Evolutionary conservation across 306 rosid species (phyloP), one percentile per base, ranked within the genome.

Genomic region (Vachellia collinsii): DNA sequence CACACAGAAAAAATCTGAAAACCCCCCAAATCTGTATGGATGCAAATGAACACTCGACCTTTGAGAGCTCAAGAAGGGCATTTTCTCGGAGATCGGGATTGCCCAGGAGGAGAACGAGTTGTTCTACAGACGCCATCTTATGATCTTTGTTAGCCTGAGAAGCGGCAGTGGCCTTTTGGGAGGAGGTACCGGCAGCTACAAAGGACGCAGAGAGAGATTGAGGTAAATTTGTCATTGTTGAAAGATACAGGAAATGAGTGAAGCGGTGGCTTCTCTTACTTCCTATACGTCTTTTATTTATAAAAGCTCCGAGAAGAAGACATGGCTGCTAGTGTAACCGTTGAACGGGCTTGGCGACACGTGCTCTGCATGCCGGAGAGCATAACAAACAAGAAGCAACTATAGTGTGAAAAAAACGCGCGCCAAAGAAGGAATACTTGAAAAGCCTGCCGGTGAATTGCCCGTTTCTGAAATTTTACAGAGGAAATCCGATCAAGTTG

Each of bases 121-220:
- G 83, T 39, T 85, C 83, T 0, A 62, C 91, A 14, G 92, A 85
- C 4, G 92, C 97, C 91, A 88, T 83, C 16, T 53, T 85, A 17
- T 85, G 87, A 50, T 92, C 86, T 76, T 51, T 65, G 65, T 46
- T 62, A 17, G 13, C 43, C 75, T 46, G 75, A 47, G 56, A 13
- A 23, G 75, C 6, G 36, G 6, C 39, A 7, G 48, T 29, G 65
- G n/a, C n/a, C n/a, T 36, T 51, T 71, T 86, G 83, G 16, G 70
- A 62, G 7, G 84, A 70, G 3, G 53, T 34, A 72, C 44, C 63
- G 1, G 87, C 75, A 51, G 68, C 85, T 29, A 42, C 88, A 73
- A 74, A 88, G 6, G 89, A 78, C 3, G 88, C 85, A 73, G 88
- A 85, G 53, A 79, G 36, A 2, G 85, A 80, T 22, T 83, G 86